Conservation (phyloP, 2,329 filamentous ascomycete species). For the Aspergillus quadrilineatus region DNA sequence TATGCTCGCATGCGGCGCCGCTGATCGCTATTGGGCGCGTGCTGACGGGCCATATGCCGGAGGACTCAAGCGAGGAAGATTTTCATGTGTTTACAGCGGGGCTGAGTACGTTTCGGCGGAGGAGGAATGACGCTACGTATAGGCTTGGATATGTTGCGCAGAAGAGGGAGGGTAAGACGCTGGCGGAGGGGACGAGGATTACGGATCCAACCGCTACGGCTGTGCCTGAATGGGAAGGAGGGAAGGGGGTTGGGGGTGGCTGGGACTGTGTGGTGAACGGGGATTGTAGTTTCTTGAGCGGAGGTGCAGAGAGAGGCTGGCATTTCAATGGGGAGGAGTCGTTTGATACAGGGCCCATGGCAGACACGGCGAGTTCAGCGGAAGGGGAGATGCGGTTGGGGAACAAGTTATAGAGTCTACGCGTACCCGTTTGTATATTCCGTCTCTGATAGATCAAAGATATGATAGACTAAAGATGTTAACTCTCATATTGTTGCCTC, state of each 20-base stretch:
- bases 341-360: slow-evolving; percentile 42
- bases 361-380: slow-evolving; percentile 14
- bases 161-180: slow-evolving; percentile 17
- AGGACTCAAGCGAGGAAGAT: slow-evolving; percentile 70
- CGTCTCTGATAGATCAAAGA: not conserved
- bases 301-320: slow-evolving; percentile 84
- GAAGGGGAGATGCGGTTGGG: not conserved
- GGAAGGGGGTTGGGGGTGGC: slow-evolving; percentile 66
- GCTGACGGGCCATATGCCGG: slow-evolving; percentile 75
- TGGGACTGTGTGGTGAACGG: slow-evolving; percentile 82
- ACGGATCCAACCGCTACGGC: slow-evolving; percentile 14
- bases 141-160: slow-evolving; percentile 31
- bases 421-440: not conserved
- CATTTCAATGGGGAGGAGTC: slow-evolving; percentile 50
- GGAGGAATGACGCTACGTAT: slow-evolving; percentile 18
- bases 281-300: slow-evolving; percentile 77
- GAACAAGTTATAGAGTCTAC: slow-evolving; percentile 24
- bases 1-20: slow-evolving; percentile 87
- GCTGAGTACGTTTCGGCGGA: slow-evolving; percentile 65
- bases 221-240: slow-evolving; percentile 55
- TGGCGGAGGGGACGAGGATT: slow-evolving; percentile 33
- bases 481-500: not conserved
- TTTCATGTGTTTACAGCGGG: slow-evolving; percentile 84
- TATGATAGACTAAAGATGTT: slow-evolving; percentile 10
- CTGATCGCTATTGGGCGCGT: slow-evolving; percentile 83